Conservation (phyloP, 371 early-diverging fungal species). For the Amoeboaphelidium occidentale region DNA sequence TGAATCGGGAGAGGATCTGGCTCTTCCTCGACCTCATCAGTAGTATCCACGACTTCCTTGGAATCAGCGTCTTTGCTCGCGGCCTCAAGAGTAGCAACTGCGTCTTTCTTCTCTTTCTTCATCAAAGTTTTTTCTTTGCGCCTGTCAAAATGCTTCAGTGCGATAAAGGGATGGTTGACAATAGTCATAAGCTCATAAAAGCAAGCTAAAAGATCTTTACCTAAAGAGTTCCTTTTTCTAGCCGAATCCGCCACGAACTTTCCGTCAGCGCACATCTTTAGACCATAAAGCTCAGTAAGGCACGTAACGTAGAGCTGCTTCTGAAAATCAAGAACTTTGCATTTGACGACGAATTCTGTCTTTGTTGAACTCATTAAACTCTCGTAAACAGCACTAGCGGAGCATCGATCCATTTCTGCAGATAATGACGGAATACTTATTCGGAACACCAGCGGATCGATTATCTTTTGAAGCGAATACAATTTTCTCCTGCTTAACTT, state of each 20-base stretch:
- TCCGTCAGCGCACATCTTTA: no score
- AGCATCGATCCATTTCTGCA: not conserved
- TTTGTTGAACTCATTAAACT: not conserved
- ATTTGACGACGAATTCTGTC: not conserved
- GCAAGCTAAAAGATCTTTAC: no score
- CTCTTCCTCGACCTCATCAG: constrained; percentile 7
- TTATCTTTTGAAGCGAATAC: not conserved
- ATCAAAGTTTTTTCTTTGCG: not conserved
- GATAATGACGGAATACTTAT: not conserved
- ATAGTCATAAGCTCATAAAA: no score
- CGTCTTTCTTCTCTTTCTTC: not conserved
- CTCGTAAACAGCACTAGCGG: not conserved
- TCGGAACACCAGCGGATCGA: not conserved
- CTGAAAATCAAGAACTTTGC: not conserved
- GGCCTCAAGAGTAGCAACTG: constrained; percentile 7
- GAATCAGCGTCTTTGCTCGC: constrained; percentile 10
- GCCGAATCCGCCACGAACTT: no score
- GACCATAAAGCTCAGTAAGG: no score
- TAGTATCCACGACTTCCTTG: not conserved
- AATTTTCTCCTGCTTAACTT: not conserved
- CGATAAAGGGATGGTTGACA: no score
- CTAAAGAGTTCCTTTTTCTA: no score
- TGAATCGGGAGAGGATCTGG: constrained; percentile 14
- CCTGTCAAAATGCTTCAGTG: not conserved
- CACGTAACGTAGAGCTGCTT: not conserved